Base-by-base conservation (phyloP, 805 yeast genomes). In the Starmera pachycereana region DNA sequence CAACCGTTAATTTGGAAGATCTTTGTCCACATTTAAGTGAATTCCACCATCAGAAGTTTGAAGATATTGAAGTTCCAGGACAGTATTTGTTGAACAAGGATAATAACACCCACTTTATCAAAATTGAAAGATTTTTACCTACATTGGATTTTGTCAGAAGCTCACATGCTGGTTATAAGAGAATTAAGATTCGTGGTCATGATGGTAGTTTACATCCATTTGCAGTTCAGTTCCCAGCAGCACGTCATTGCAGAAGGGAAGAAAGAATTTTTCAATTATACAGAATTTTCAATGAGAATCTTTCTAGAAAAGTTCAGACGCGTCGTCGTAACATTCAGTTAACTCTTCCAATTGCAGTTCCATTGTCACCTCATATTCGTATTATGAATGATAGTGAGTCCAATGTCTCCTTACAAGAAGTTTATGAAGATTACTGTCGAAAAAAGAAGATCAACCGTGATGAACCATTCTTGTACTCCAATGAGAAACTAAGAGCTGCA, bases 21-120 rank as follows among this genome's bases (percentile, higher is more conserved):
- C 69, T 92, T 46, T 88, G 97, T 53, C 96, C 97, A 12, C 97
- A 90, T 51, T 69, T 92, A 59, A 82, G 95, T 57, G 96, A 89
- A 57, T 92, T 94, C 76, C 98, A 92, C 62, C 96, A 92, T 58
- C 97, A 92, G 59, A 90, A 88, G 62, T 92, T 92, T 56, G 99
- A 92, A 58, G 98, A 92, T 37, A 86, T 92, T 43, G 98, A 92
- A 58, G 79, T 92, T 43, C 98, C 98, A 0, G 98, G 99, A 2
- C 99, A 92, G 57, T 92, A 92, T 54, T 65, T 89, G 55, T 68
- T 87, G 64, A 84, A 86, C 58, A 83, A 81, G 57, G 97, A 90
- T 52, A 87, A 73, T 59, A 90, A 86, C 56, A 61, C 75, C n/a
- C 96, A 90, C 58, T 94, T 92, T 58, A 74, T 87, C 37, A 92